phyloP scores from a whole-genome alignment of 2,329 filamentous ascomycete species.

The Sarocladium oryzae region DNA sequence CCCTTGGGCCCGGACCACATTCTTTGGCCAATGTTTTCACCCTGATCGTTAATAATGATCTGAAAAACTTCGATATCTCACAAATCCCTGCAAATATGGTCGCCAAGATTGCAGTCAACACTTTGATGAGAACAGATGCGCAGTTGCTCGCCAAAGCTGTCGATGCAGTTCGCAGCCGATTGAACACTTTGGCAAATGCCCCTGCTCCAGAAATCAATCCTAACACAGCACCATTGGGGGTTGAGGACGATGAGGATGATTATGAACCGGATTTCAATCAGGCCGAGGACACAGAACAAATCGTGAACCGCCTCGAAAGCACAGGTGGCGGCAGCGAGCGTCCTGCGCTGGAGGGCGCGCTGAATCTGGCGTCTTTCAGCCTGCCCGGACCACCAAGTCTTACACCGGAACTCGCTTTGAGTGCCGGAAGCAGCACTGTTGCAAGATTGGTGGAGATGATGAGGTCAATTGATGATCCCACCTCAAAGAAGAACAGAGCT shows the following conservation, averaged over 20 bases:
- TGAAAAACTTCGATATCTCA: slow-evolving; percentile 77
- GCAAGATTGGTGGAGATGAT: slow-evolving; percentile 74
- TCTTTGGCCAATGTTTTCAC: slow-evolving; percentile 82
- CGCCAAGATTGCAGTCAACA: slow-evolving; percentile 72
- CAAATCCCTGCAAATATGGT: slow-evolving; percentile 70
- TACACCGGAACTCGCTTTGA: slow-evolving; percentile 63
- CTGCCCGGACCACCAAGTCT: slow-evolving; percentile 71
- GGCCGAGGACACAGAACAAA: slow-evolving; percentile 70
- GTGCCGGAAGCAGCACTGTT: slow-evolving; percentile 68
- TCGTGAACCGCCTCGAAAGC: slow-evolving; percentile 65
- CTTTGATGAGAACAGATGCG: slow-evolving; percentile 66
- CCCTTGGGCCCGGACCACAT: slow-evolving; percentile 67
- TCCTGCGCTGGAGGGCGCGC: slow-evolving; percentile 28
- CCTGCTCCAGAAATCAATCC: slow-evolving; percentile 45
- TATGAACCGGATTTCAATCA: slow-evolving; percentile 85
- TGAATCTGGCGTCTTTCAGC: slow-evolving; percentile 71
- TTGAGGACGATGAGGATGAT: slow-evolving; percentile 74
- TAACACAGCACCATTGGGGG: slow-evolving; percentile 54
- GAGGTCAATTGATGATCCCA: slow-evolving; percentile 61
- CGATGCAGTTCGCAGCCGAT: slow-evolving; percentile 51
- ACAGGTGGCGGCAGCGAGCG: slow-evolving; percentile 25
- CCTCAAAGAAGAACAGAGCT: slow-evolving; percentile 51
- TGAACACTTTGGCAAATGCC: slow-evolving; percentile 37
- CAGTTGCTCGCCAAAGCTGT: slow-evolving; percentile 66
- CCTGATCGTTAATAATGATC: slow-evolving; percentile 63